Evolutionary conservation across 202 grass and related monocot genomes (phyloP).

Genomic region (Carex sylvatica): DNA sequence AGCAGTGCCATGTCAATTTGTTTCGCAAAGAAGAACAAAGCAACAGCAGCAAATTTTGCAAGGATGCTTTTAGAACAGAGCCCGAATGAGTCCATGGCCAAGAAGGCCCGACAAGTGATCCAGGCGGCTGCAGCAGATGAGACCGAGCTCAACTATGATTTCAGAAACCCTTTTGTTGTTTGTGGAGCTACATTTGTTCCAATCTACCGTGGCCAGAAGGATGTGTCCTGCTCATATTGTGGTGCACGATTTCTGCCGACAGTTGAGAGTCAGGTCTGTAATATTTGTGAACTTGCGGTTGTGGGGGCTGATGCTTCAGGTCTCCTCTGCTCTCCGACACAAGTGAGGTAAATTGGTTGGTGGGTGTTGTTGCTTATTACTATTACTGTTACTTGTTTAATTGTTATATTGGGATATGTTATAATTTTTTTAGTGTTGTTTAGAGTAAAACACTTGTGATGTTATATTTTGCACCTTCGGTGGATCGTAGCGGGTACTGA

Average conservation of each 20-base stretch:
- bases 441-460: constrained; percentile 28
- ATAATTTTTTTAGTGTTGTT: constrained; percentile 16
- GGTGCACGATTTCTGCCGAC: constrained; percentile 56
- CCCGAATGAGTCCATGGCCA: constrained; percentile 66
- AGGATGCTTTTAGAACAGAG: constrained; percentile 84
- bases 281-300: constrained; percentile 76
- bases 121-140: constrained; percentile 60
- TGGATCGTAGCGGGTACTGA: constrained; percentile 33
- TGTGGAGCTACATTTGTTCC: constrained; percentile 79
- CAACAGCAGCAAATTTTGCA: constrained; percentile 78
- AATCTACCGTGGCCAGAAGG: constrained; percentile 97
- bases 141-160: constrained; percentile 78
- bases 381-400: constrained; percentile 26
- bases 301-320: constrained; percentile 88
- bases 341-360: too few relatives aligned
- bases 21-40: constrained; percentile 65
- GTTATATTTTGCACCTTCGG: constrained; percentile 40
- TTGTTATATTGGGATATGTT: constrained; percentile 31
- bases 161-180: constrained; percentile 91
- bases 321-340: constrained; percentile 34
- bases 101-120: constrained; percentile 73
- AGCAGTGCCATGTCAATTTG: constrained; percentile 71
- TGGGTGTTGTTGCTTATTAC: background rate
- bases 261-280: constrained; percentile 77
- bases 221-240: constrained; percentile 82